A percentile compares a stretch with the other conserved stretches of the same genome.
These are phyloP conservation scores for Leccinellum rugosiceps DNA, from an alignment of 768 basidiomycete species.

Conservation along the genomic window DNA sequence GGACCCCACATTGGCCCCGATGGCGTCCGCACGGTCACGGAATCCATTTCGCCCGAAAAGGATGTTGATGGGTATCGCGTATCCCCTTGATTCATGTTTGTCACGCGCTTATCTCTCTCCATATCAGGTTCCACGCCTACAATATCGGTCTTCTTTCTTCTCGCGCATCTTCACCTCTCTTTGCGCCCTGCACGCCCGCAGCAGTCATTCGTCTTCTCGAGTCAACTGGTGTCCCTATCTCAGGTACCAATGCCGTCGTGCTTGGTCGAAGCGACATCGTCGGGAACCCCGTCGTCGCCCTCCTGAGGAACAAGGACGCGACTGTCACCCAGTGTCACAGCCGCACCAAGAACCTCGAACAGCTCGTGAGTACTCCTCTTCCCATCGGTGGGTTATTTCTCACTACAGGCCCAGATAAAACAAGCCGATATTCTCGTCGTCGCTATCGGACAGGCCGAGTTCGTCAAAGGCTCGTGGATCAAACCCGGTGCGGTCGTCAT, in stretches of 20 bases:
- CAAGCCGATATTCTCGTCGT: constrained; percentile 91
- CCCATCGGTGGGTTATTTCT: constrained; percentile 8
- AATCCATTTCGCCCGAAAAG: constrained; percentile 89
- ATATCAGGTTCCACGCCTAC: constrained; percentile 88
- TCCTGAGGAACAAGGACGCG: constrained; percentile 86
- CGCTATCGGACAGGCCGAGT: constrained; percentile 92
- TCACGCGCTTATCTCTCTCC: constrained; percentile 5
- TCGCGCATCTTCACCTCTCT: constrained; percentile 83
- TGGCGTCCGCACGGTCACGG: constrained; percentile 89
- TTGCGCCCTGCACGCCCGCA: constrained; percentile 92
- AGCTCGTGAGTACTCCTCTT: constrained; percentile 53
- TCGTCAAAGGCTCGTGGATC: constrained; percentile 90
- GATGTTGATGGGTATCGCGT: constrained; percentile 88
- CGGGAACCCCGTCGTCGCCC: constrained; percentile 89
- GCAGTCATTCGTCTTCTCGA: constrained; percentile 90
- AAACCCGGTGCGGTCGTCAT: constrained; percentile 95
- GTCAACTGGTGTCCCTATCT: constrained; percentile 71
- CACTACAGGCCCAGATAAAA: constrained; percentile 52
- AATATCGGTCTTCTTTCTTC: constrained; percentile 96
- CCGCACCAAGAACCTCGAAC: constrained; percentile 75
- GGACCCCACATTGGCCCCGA: constrained; percentile 77
- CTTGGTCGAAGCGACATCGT: constrained; percentile 98
- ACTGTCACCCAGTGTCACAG: constrained; percentile 99
- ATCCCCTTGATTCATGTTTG: background rate
- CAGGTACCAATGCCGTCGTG: constrained; percentile 84